Percentiles rank a stretch among this genome's conserved stretches.
Evolutionary conservation across 345 rosid species (phyloP).

Genomic region (Salix brachista): DNA sequence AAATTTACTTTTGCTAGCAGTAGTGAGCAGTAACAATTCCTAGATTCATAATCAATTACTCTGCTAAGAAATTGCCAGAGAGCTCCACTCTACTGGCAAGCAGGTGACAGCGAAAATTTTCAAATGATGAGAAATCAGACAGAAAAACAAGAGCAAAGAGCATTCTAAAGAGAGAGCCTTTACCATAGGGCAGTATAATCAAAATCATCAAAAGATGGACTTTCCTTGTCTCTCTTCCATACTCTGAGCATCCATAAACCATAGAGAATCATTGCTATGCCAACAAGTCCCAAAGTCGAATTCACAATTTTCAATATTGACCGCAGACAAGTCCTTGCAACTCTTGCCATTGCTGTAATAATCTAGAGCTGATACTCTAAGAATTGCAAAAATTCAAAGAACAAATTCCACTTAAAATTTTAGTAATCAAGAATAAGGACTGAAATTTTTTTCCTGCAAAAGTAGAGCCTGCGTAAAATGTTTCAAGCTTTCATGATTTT

Average conservation of each 20-base stretch:
- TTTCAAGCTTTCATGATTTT: neutral
- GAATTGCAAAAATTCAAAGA: neutral
- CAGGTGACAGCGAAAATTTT: neutral
- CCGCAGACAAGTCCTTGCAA: constrained; percentile 30
- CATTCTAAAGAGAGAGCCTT: neutral
- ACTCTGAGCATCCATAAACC: constrained; percentile 52
- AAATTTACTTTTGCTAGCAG: neutral
- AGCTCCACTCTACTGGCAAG: neutral
- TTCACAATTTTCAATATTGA: constrained; percentile 39
- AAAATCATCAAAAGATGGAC: constrained; percentile 22
- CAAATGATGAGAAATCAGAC: neutral
- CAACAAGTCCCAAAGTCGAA: constrained; percentile 42
- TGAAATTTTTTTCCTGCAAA: neutral
- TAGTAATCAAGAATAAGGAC: too few relatives aligned
- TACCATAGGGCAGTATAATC: constrained; percentile 37
- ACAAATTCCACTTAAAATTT: neutral
- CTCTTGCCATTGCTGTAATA: constrained; percentile 25
- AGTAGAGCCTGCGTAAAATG: neutral
- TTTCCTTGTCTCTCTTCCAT: constrained; percentile 45
- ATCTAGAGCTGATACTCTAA: neutral
- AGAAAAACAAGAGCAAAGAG: neutral
- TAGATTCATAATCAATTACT: neutral
- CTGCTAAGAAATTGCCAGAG: neutral
- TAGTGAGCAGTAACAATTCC: neutral
- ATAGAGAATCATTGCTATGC: constrained; percentile 47